phyloP scores from a whole-genome alignment of 164 flowering plant species.

The Macadamia integrifolia region DNA sequence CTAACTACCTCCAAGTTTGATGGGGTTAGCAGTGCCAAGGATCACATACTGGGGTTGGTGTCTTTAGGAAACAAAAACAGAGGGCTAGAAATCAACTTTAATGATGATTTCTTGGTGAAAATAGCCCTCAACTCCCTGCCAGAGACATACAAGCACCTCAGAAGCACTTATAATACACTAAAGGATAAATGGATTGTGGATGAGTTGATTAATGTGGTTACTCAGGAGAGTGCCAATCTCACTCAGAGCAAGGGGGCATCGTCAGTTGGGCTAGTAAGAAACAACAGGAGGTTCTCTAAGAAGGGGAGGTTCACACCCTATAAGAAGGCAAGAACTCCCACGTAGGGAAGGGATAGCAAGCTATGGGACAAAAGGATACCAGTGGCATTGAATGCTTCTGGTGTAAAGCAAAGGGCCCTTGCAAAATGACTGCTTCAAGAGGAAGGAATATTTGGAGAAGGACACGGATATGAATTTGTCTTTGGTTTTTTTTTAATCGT shows the following conservation, averaged over 20 bases:
- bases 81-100: background rate
- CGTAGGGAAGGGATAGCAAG: background rate
- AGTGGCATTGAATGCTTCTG: background rate
- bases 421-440: background rate
- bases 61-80: slow-evolving; percentile 1
- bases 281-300: background rate
- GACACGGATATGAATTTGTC: background rate
- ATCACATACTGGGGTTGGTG: slow-evolving; percentile 11
- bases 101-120: slow-evolving; percentile 2
- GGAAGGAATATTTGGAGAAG: too few species aligned
- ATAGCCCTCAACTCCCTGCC: too few species aligned
- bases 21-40: slow-evolving; percentile 8
- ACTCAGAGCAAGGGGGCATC: background rate
- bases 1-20: background rate
- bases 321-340: too few species aligned
- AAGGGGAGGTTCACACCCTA: too few species aligned
- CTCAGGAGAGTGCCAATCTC: background rate
- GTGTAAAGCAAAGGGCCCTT: background rate
- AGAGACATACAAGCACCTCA: background rate
- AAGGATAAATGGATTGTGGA: slow-evolving; percentile 1
- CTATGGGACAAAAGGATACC: background rate
- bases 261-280: background rate
- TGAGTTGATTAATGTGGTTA: background rate
- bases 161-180: background rate
- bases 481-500: slow-evolving; percentile 11